A percentile compares a stretch with the other conserved stretches of the same genome.
phyloP scores from a whole-genome alignment of 2,329 filamentous ascomycete genomes.

The Albifimbria verrucaria region DNA sequence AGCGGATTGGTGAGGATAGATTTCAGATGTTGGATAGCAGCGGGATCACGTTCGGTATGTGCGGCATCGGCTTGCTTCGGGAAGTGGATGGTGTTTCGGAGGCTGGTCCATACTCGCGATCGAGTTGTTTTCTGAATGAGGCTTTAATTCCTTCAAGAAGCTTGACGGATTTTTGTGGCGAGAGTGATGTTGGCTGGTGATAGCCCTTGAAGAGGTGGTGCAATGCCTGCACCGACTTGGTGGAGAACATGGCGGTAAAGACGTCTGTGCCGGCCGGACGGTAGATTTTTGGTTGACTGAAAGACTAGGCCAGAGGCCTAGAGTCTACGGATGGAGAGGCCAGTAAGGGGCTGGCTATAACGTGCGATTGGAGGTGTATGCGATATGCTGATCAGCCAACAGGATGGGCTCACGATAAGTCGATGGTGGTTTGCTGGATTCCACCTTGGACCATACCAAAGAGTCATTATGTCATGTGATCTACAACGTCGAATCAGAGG shows the following conservation, averaged over 20 bases:
- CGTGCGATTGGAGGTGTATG: no score
- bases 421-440: no score
- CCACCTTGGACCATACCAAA: no score
- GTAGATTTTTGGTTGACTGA: no score
- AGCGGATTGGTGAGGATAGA: constrained; percentile 56
- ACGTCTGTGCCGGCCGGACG: no score
- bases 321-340: no score
- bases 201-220: constrained; percentile 38
- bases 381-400: no score
- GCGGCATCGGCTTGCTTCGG: constrained; percentile 14
- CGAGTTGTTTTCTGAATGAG: constrained; percentile 57
- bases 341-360: no score
- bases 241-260: constrained; percentile 20
- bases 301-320: no score
- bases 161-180: constrained; percentile 47
- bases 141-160: constrained; percentile 54
- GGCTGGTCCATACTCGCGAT: constrained; percentile 51
- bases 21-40: constrained; percentile 45
- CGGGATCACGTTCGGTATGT: constrained; percentile 31
- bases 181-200: constrained; percentile 52
- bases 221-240: constrained; percentile 32
- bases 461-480: not conserved
- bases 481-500: no score
- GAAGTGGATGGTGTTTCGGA: constrained; percentile 17
- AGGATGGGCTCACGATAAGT: no score